These are phyloP conservation scores for Neofusicoccum sp. DNA, from an alignment of 2,329 filamentous ascomycete genomes.

Conservation along the genomic window DNA sequence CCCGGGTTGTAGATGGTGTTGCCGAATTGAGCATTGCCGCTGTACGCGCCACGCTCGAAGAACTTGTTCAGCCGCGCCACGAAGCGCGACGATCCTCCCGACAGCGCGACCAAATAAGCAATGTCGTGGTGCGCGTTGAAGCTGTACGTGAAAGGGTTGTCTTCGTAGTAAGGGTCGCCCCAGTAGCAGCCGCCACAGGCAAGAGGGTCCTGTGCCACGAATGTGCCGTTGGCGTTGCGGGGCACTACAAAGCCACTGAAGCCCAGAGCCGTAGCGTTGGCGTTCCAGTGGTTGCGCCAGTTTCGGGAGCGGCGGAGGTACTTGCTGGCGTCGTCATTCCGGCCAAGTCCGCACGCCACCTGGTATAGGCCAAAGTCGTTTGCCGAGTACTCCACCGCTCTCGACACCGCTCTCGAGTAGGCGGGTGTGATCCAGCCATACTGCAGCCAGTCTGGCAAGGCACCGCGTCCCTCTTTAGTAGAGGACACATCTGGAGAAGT, in stretches of 20 bases:
- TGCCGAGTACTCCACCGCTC: slow-evolving; percentile 65
- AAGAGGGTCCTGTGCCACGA: slow-evolving; percentile 51
- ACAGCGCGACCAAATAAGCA: slow-evolving; percentile 51
- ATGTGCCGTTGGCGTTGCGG: slow-evolving; percentile 49
- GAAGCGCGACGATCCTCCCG: slow-evolving; percentile 58
- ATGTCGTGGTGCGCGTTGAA: slow-evolving; percentile 70
- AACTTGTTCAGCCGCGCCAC: slow-evolving; percentile 59
- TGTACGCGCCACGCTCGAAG: slow-evolving; percentile 53
- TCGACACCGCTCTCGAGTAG: slow-evolving; percentile 60
- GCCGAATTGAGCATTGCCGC: slow-evolving; percentile 29
- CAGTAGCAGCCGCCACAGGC: slow-evolving; percentile 63
- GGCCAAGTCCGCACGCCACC: slow-evolving; percentile 54
- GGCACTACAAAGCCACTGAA: slow-evolving; percentile 68
- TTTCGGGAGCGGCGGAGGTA: slow-evolving; percentile 65
- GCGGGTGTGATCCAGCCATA: slow-evolving; percentile 64
- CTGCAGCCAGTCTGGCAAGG: slow-evolving; percentile 65
- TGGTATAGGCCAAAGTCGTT: slow-evolving; percentile 69
- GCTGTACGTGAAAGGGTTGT: slow-evolving; percentile 61
- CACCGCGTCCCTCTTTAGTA: slow-evolving; percentile 66
- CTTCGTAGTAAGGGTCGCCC: slow-evolving; percentile 61
- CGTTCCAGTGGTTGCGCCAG: slow-evolving; percentile 72
- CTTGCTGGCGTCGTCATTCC: slow-evolving; percentile 43
- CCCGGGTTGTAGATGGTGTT: slow-evolving; percentile 59
- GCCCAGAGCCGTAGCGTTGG: slow-evolving; percentile 54
- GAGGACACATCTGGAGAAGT: slow-evolving; percentile 54